phyloP scores from a whole-genome alignment of 1,139 yeast genomes.

The Magnusiomyces paraingens region DNA sequence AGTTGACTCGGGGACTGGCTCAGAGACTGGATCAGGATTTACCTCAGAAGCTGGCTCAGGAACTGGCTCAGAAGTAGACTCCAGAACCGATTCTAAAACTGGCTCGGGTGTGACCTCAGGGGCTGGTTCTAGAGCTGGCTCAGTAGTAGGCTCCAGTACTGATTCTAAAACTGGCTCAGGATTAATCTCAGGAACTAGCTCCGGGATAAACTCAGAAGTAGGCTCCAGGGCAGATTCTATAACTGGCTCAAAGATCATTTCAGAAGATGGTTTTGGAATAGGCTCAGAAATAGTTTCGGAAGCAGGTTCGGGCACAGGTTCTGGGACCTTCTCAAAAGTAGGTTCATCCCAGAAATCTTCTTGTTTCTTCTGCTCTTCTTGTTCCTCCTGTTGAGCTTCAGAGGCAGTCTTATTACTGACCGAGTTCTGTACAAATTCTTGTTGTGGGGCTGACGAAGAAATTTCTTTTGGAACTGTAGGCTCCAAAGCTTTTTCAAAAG shows the following conservation, averaged over 20 bases:
- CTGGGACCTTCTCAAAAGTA: no score
- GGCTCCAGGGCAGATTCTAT: not conserved
- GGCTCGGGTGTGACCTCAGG: not conserved
- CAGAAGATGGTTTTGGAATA: not conserved
- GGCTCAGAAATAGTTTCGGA: conserved; percentile 23
- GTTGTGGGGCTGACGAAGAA: no score
- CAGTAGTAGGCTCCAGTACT: not conserved
- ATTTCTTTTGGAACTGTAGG: no score
- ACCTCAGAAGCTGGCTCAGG: not conserved
- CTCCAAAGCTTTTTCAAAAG: not conserved
- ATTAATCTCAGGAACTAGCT: not conserved
- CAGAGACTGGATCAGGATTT: not conserved
- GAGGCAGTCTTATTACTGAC: no score
- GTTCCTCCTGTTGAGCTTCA: no score
- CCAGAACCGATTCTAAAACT: not conserved
- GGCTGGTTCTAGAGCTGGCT: not conserved
- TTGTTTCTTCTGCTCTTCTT: no score
- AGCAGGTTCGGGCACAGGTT: no score
- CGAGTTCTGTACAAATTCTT: no score
- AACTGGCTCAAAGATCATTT: not conserved
- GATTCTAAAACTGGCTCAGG: not conserved
- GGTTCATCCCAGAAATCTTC: no score
- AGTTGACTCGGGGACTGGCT: not conserved
- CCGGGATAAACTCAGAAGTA: not conserved
- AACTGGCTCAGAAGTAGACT: not conserved